Evolutionary conservation across 306 rosid genomes (phyloP), one percentile per base, ranked within the genome.

Genomic region (Dalbergia oliveri): DNA sequence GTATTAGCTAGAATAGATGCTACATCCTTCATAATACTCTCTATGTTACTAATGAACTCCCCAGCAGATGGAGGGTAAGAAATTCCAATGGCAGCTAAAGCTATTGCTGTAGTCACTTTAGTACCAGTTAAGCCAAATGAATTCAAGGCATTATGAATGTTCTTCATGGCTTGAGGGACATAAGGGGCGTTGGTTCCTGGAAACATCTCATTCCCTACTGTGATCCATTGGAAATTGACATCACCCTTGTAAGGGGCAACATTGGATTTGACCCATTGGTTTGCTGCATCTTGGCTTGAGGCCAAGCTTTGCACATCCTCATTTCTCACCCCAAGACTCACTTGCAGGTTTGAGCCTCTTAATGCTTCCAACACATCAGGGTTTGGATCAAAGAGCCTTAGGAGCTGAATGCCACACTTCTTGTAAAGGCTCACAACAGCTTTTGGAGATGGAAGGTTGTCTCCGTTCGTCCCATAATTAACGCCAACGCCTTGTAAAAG

Each of bases 61-160:
- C 77, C 85, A 0, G 68, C 13, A 10, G 85, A 82, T 23, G 85
- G 85, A 75, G 85, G 85, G 68, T 11, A 60, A 15, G 77, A 13
- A 11, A 19, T 1, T 12, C 18, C 47, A 9, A 82, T 8, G 5
- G 43, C 81, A 4, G 50, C 3, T 67, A 69, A 1, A 11, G 4
- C 39, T 9, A 82, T 13, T 4, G 54, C 18, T 5, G 85, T 76
- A 31, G 78, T 82, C 13, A 77, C 81, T 66, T 66, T 26, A 14
- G 66, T 66, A 15, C 35, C 4, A 41, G 3, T 66, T 66, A 76
- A 19, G 13, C 81, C 81, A 41, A 66, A 66, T 2, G 75, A 77
- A n/a, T 15, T 41, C 14, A 77, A 21, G n/a, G 81, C 81, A 9
- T 35, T 33, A 2, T 66, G 18, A 9, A 77, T 54, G n/a, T 77